These are phyloP conservation scores for Boeremia lycopersici DNA, from an alignment of 2,329 filamentous ascomycete species.

Conservation along the genomic window DNA sequence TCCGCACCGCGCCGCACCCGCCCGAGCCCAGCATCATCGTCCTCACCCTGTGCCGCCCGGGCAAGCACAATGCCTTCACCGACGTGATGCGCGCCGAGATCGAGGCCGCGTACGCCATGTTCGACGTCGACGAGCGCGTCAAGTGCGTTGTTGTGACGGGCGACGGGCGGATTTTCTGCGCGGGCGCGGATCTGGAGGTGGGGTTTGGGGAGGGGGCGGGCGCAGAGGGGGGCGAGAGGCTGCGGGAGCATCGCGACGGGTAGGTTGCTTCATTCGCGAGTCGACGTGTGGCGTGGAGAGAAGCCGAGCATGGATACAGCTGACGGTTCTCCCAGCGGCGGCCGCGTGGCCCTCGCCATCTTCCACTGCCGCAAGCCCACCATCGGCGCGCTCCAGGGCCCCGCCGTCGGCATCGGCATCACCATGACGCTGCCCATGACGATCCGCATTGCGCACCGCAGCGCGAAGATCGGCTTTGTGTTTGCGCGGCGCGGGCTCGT, in stretches of 20 bases:
- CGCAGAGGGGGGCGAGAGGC: conserved; percentile 47
- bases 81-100: conserved; percentile 67
- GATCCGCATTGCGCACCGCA: conserved; percentile 59
- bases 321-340: conserved; percentile 42
- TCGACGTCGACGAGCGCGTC: conserved; percentile 61
- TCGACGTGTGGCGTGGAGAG: not conserved
- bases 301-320: not conserved
- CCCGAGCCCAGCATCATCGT: conserved; percentile 62
- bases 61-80: conserved; percentile 73
- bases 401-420: conserved; percentile 64
- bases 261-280: conserved; percentile 29
- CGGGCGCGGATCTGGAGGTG: conserved; percentile 62
- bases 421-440: conserved; percentile 64
- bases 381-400: conserved; percentile 62
- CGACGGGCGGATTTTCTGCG: conserved; percentile 59
- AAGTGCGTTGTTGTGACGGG: conserved; percentile 62
- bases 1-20: conserved; percentile 50
- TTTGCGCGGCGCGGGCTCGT: conserved; percentile 72
- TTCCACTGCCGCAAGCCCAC: conserved; percentile 63
- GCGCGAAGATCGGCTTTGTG: conserved; percentile 74
- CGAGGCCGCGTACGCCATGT: conserved; percentile 57
- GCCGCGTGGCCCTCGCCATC: conserved; percentile 58
- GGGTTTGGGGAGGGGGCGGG: conserved; percentile 54
- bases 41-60: conserved; percentile 68
- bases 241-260: conserved; percentile 61